Evolutionary conservation across 331 rosid genomes (phyloP).

Genomic region (Telfairia occidentalis): DNA sequence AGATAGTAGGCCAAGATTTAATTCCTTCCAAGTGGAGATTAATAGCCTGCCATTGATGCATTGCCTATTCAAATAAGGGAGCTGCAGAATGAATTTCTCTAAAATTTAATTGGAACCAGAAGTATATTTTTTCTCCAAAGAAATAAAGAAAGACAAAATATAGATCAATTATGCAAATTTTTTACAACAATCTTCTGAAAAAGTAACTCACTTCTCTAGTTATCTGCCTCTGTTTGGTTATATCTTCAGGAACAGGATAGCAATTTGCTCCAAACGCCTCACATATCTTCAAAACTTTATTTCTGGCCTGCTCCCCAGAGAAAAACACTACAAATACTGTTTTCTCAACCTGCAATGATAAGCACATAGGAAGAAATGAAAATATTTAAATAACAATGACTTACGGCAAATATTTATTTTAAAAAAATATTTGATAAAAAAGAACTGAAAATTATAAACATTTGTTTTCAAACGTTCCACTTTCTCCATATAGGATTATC

Average conservation of each 20-base stretch:
- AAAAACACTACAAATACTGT: conserved; percentile 86
- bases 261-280: conserved; percentile 97
- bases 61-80: background rate
- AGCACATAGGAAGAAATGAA: background rate
- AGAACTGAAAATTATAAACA: background rate
- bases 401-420: background rate
- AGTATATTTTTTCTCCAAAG: background rate
- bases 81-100: background rate
- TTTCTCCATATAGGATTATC: background rate
- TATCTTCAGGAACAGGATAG: conserved; percentile 96
- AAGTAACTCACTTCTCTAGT: conserved; percentile 69
- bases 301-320: conserved; percentile 93
- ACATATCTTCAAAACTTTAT: conserved; percentile 87
- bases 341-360: conserved; percentile 76
- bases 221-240: conserved; percentile 79
- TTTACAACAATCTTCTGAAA: background rate
- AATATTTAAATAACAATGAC: background rate
- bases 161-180: background rate
- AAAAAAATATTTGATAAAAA: background rate
- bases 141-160: background rate
- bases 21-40: background rate
- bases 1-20: background rate
- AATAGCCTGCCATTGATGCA: background rate
- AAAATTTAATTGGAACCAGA: background rate
- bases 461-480: background rate